A percentile compares a stretch with the other conserved stretches of the same genome.
phyloP scores from a whole-genome alignment of 345 rosid species.

The Combretum micranthum region DNA sequence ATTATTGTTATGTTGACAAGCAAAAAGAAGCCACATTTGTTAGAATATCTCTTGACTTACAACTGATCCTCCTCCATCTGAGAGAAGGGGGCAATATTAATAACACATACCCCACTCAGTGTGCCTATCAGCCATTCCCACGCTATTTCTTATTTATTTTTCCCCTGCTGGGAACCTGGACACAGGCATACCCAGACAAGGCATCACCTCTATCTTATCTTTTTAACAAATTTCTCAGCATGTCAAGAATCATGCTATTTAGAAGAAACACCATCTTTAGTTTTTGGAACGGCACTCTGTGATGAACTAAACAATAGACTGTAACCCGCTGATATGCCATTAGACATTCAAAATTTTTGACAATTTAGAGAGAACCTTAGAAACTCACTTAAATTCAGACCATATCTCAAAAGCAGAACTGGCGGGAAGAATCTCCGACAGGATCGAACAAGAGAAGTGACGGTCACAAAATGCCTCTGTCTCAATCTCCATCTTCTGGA shows the following conservation, averaged over 20 bases:
- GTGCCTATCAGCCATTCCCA: no score
- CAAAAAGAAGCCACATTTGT: no score
- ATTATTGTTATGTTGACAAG: no score
- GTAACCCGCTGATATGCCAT: no score
- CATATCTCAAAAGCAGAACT: slow-evolving; percentile 89
- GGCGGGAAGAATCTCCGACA: slow-evolving; percentile 79
- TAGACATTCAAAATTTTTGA: neutral
- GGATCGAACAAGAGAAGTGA: slow-evolving; percentile 81
- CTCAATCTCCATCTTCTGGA: slow-evolving; percentile 95
- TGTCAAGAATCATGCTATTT: neutral
- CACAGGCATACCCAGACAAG: no score
- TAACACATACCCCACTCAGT: no score
- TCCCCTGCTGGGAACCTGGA: no score
- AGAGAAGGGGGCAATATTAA: no score
- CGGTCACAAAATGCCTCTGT: slow-evolving; percentile 83
- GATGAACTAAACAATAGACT: no score
- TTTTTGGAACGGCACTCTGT: neutral
- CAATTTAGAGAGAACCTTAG: neutral
- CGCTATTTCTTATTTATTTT: no score
- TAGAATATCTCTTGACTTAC: no score
- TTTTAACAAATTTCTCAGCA: neutral
- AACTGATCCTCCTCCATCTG: no score
- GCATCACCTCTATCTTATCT: neutral
- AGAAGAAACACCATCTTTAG: neutral
- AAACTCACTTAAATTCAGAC: slow-evolving; percentile 83